Evolutionary conservation across 2,329 filamentous ascomycete species (phyloP).

Genomic region (Teratosphaeria epicoccoides): DNA sequence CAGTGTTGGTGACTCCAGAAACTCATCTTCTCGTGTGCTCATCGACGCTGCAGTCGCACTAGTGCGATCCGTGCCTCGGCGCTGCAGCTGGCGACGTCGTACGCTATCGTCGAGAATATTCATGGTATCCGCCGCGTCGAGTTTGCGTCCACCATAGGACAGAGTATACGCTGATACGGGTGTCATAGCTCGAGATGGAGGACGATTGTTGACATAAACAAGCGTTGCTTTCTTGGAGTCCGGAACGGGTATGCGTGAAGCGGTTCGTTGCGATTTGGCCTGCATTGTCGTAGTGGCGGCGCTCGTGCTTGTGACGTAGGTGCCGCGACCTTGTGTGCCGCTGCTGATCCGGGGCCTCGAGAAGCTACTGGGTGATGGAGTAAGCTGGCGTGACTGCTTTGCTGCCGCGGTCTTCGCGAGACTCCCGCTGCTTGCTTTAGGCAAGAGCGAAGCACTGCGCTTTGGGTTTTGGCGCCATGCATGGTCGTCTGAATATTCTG

Average conservation of each 20-base stretch:
- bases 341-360: slow-evolving; percentile 14
- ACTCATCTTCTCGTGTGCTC: neutral
- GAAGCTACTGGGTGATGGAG: slow-evolving; percentile 19
- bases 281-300: neutral
- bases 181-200: slow-evolving; percentile 3
- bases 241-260: slow-evolving; percentile 20
- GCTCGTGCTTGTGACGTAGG: neutral
- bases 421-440: neutral
- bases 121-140: slow-evolving; percentile 15
- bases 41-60: neutral
- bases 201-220: slow-evolving; percentile 12
- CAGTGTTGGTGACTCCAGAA: neutral
- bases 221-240: slow-evolving; percentile 16
- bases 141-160: slow-evolving; percentile 12
- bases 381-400: slow-evolving; percentile 11
- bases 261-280: slow-evolving; percentile 9
- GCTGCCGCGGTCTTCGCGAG: neutral
- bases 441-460: neutral
- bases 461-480: neutral
- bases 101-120: slow-evolving; percentile 19
- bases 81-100: slow-evolving; percentile 14
- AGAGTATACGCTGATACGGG: slow-evolving; percentile 4
- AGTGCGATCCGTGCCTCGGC: neutral
- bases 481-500: neutral
- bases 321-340: neutral